A percentile compares a stretch with the other conserved stretches of the same genome.
Evolutionary conservation across 257 asterid genomes (phyloP).

Genomic region (Fraxinus pennsylvanica): DNA sequence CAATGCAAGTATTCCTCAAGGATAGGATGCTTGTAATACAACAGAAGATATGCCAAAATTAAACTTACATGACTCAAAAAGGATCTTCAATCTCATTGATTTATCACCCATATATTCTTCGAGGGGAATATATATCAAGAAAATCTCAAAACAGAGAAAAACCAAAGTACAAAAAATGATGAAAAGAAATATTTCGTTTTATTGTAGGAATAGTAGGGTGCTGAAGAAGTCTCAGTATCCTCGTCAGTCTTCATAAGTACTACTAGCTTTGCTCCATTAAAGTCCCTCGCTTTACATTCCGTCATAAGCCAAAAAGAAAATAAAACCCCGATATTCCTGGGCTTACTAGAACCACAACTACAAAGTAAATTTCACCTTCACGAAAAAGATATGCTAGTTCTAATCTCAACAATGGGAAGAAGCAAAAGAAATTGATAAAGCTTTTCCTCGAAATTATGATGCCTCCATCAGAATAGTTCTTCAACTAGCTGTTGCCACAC

Average conservation of each 20-base stretch:
- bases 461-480: not conserved
- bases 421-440: not conserved
- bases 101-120: not conserved
- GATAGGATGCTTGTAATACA: too few relatives aligned
- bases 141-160: not conserved
- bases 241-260: not conserved
- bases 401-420: not conserved
- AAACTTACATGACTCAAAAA: too few relatives aligned
- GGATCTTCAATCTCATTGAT: too few relatives aligned
- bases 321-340: not conserved
- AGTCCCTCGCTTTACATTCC: not conserved
- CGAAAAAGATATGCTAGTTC: not conserved
- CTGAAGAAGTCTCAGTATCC: not conserved
- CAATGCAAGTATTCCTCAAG: too few relatives aligned
- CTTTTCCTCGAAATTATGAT: not conserved
- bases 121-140: not conserved
- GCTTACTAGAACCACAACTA: not conserved
- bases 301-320: not conserved
- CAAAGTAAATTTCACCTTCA: not conserved
- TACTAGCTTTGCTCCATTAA: not conserved
- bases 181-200: not conserved
- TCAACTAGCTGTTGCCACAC: constrained; percentile 6
- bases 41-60: too few relatives aligned
- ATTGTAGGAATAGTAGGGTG: too few relatives aligned
- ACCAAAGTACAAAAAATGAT: not conserved